Evolutionary conservation across 768 basidiomycete genomes (phyloP).

Genomic region (Collybiopsis luxurians): DNA sequence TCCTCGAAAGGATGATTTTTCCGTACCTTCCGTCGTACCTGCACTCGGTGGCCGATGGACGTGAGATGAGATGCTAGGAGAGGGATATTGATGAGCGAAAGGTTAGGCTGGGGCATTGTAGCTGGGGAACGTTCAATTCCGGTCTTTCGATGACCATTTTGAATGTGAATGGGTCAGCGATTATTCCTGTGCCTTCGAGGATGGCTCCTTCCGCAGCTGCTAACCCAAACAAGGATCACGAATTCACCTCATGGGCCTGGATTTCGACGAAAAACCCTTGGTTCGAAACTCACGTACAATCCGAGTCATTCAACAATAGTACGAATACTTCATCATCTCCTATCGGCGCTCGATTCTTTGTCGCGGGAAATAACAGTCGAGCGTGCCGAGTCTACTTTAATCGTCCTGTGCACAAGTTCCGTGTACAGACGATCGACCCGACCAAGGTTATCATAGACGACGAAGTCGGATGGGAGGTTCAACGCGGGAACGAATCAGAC

Average conservation of each 20-base stretch:
- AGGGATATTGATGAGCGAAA: slow-evolving; percentile 9
- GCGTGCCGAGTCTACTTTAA: slow-evolving; percentile 62
- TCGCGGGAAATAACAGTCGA: slow-evolving; percentile 61
- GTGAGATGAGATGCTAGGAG: neutral
- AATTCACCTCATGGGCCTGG: neutral
- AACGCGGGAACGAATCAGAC: slow-evolving; percentile 9
- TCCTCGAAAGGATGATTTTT: slow-evolving; percentile 42
- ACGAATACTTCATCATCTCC: slow-evolving; percentile 12
- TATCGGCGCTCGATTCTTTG: slow-evolving; percentile 44
- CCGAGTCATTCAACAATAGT: neutral
- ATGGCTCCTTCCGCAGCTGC: too few species aligned
- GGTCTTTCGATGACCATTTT: slow-evolving; percentile 18
- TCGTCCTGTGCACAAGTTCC: slow-evolving; percentile 39
- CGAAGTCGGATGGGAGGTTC: slow-evolving; percentile 12
- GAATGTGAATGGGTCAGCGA: neutral
- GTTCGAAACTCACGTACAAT: neutral
- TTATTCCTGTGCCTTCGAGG: neutral
- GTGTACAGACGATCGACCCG: slow-evolving; percentile 21
- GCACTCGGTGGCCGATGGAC: slow-evolving; percentile 11
- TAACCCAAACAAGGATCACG: too few species aligned
- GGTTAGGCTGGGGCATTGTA: slow-evolving; percentile 44
- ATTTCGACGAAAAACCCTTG: neutral
- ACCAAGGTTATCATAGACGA: slow-evolving; percentile 7
- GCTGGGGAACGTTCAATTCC: slow-evolving; percentile 35
- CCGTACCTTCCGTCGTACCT: slow-evolving; percentile 47